Conservation (phyloP, 2,329 filamentous ascomycete genomes). For the Colletotrichum aenigma region DNA sequence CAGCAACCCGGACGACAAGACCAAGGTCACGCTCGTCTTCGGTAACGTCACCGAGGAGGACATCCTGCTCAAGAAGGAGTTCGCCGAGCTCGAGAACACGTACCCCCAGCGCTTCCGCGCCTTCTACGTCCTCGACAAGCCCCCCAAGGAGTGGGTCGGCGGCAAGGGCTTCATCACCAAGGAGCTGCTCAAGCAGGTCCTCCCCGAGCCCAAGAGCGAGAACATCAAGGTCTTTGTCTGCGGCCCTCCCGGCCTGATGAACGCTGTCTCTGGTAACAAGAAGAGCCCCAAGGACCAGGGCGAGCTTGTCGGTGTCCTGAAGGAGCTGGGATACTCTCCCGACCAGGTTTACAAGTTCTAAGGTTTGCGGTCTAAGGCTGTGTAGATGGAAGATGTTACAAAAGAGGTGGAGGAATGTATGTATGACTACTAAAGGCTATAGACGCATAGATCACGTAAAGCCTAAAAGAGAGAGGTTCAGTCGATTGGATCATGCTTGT, state of each 20-base stretch:
- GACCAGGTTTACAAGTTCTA: constrained; percentile 97
- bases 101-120: constrained; percentile 94
- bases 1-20: constrained; percentile 95
- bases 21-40: constrained; percentile 94
- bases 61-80: constrained; percentile 87
- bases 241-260: constrained; percentile 91
- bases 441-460: constrained; percentile 15
- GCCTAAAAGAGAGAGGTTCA: not conserved
- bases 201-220: constrained; percentile 88
- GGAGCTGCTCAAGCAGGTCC: constrained; percentile 91
- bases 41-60: constrained; percentile 90
- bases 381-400: not conserved
- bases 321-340: constrained; percentile 72
- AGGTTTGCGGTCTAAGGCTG: not conserved
- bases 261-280: constrained; percentile 89
- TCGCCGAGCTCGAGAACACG: constrained; percentile 87
- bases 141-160: constrained; percentile 76
- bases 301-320: constrained; percentile 80
- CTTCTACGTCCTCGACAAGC: constrained; percentile 92
- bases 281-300: constrained; percentile 93
- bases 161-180: constrained; percentile 84
- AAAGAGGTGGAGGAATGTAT: not conserved
- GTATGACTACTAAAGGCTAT: constrained; percentile 13
- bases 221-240: constrained; percentile 98
- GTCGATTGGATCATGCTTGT: not conserved